Conservation (phyloP, 352 stramenopile species). For the Globisporangium spinosum region DNA sequence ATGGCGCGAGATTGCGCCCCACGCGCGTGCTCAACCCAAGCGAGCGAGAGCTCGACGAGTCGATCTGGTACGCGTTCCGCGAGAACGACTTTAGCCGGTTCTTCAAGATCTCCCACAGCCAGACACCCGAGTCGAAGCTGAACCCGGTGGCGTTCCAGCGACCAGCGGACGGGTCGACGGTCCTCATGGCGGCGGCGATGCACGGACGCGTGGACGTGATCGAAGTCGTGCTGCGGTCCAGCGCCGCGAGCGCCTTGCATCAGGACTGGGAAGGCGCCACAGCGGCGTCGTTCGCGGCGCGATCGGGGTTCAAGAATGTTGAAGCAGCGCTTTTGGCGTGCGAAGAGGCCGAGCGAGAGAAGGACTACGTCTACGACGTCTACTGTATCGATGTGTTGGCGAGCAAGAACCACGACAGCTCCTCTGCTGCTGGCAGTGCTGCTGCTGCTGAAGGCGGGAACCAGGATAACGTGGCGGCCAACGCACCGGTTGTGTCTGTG, state of each 20-base stretch:
- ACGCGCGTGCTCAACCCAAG: conserved; percentile 77
- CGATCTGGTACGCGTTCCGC: conserved; percentile 76
- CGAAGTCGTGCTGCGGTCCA: conserved; percentile 53
- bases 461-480: conserved; percentile 16
- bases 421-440: not conserved
- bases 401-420: conserved; percentile 28
- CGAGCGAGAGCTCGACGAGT: conserved; percentile 74
- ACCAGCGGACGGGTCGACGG: conserved; percentile 62
- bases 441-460: conserved; percentile 6
- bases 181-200: conserved; percentile 74
- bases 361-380: conserved; percentile 83
- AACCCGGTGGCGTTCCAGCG: conserved; percentile 61
- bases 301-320: conserved; percentile 48
- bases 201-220: conserved; percentile 81
- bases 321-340: conserved; percentile 65
- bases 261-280: conserved; percentile 60
- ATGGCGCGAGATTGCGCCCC: conserved; percentile 44
- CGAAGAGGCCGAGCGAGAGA: conserved; percentile 71
- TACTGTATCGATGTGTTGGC: conserved; percentile 77
- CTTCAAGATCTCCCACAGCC: conserved; percentile 57
- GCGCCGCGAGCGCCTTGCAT: conserved; percentile 45
- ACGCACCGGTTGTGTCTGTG: conserved; percentile 56
- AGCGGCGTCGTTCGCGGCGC: conserved; percentile 54
- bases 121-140: conserved; percentile 34
- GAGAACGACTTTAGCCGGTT: conserved; percentile 78